These are phyloP conservation scores for Gnomoniopsis sp. DNA, from an alignment of 2,329 filamentous ascomycete species.

Conservation along the genomic window DNA sequence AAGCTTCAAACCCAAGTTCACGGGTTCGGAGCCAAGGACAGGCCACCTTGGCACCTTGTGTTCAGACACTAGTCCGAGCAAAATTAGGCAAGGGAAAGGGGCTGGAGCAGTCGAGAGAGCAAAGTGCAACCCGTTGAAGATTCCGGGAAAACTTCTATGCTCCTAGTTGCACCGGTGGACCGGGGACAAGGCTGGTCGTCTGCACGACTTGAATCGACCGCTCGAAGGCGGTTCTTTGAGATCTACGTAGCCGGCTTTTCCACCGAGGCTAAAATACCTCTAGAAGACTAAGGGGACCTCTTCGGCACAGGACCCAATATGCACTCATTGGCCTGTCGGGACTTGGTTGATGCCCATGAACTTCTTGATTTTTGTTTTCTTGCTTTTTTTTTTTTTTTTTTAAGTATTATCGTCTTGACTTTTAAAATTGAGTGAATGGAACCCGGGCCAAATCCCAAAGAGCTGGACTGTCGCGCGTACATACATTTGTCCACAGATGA, in stretches of 20 bases:
- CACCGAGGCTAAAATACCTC: not conserved
- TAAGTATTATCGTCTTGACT: too few species aligned
- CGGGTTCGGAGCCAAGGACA: slow-evolving; percentile 9
- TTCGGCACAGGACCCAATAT: not conserved
- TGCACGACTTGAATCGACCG: not conserved
- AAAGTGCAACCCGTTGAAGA: not conserved
- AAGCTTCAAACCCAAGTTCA: not conserved
- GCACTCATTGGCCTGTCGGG: not conserved
- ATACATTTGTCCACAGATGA: too few species aligned
- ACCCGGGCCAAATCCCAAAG: too few species aligned
- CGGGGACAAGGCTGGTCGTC: not conserved
- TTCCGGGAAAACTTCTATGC: slow-evolving; percentile 9
- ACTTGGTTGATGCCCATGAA: too few species aligned
- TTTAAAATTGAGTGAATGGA: too few species aligned
- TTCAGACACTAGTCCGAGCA: slow-evolving; percentile 9
- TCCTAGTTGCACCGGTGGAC: not conserved
- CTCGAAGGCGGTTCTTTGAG: not conserved
- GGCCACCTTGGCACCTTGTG: not conserved
- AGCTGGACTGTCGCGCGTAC: too few species aligned
- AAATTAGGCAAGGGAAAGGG: not conserved
- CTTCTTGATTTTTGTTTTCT: too few species aligned
- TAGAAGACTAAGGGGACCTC: not conserved
- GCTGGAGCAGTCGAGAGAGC: not conserved
- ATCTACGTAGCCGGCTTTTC: too few species aligned
- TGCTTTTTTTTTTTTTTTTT: too few species aligned